phyloP scores from a whole-genome alignment of 257 asterid genomes.

The Ehretia macrophylla region DNA sequence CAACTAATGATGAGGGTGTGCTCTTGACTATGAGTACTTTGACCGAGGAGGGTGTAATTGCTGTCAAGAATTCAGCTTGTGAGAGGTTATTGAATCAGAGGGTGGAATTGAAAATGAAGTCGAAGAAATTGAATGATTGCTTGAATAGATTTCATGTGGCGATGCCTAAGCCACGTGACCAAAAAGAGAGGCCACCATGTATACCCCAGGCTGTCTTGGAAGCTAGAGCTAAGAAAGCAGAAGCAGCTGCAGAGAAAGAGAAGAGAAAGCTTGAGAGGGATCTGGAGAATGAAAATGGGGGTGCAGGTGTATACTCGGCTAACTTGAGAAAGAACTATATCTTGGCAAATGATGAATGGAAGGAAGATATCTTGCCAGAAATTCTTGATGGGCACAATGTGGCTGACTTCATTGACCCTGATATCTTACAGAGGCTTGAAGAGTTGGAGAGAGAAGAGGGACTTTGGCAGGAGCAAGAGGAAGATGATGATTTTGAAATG shows the following conservation, averaged over 20 bases:
- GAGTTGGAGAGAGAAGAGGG: slow-evolving; percentile 89
- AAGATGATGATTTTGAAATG: slow-evolving; percentile 73
- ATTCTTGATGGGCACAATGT: slow-evolving; percentile 94
- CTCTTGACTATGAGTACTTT: slow-evolving; percentile 89
- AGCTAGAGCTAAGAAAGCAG: slow-evolving; percentile 60
- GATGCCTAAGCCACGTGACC: slow-evolving; percentile 82
- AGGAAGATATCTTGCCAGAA: slow-evolving; percentile 81
- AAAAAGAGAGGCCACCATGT: slow-evolving; percentile 75
- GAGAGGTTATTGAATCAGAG: slow-evolving; percentile 86
- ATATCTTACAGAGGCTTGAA: slow-evolving; percentile 77
- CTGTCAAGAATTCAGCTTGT: slow-evolving; percentile 91
- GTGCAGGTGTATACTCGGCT: slow-evolving; percentile 99
- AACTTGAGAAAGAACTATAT: slow-evolving; percentile 78
- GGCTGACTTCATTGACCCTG: slow-evolving; percentile 86
- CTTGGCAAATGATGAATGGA: slow-evolving; percentile 86
- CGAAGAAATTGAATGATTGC: slow-evolving; percentile 78
- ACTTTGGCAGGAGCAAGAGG: slow-evolving; percentile 68
- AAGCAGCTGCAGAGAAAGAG: slow-evolving; percentile 51
- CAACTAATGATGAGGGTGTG: slow-evolving; percentile 56
- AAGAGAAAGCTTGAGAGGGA: slow-evolving; percentile 79
- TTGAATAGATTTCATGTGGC: slow-evolving; percentile 94
- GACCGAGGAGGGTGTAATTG: slow-evolving; percentile 87
- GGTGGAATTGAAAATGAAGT: slow-evolving; percentile 91
- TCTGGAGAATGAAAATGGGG: slow-evolving; percentile 92
- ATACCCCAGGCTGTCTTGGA: slow-evolving; percentile 87